Percentiles rank a stretch among this genome's conserved stretches.
phyloP scores from a whole-genome alignment of 495 filamentous ascomycete species.

The Neurospora hispaniola region DNA sequence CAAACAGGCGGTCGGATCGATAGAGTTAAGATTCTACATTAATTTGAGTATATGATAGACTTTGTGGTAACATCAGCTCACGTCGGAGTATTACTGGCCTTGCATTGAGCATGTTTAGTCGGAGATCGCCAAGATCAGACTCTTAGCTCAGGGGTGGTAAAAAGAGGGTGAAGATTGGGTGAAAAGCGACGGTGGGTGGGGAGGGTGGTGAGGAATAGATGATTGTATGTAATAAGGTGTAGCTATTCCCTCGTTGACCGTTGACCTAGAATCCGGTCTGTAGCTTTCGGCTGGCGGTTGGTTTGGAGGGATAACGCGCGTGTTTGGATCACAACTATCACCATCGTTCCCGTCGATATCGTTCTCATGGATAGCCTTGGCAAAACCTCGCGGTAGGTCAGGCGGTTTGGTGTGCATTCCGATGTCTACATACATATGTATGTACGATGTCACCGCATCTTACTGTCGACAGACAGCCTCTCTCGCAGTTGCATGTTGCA shows the following conservation, averaged over 20 bases:
- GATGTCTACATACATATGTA: neutral
- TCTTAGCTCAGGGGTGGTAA: neutral
- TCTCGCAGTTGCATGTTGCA: neutral
- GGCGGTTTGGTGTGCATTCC: neutral
- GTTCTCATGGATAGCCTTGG: neutral
- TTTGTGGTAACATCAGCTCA: neutral
- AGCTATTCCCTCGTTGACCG: neutral
- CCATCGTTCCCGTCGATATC: neutral
- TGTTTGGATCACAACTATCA: neutral
- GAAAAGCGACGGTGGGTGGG: neutral
- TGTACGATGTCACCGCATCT: neutral
- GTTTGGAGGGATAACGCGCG: neutral
- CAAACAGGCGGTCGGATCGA: neutral
- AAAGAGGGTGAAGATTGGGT: neutral
- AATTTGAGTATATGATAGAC: neutral
- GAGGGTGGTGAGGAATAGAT: neutral
- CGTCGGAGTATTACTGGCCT: neutral
- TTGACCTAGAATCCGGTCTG: neutral
- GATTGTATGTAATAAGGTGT: neutral
- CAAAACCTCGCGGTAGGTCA: neutral
- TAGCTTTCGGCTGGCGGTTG: neutral
- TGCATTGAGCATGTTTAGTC: neutral
- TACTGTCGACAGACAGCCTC: neutral
- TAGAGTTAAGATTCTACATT: neutral
- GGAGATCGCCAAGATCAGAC: neutral